These are phyloP conservation scores for Myxozyma nipponensis DNA, from an alignment of 805 yeast genomes.

Conservation along the genomic window DNA sequence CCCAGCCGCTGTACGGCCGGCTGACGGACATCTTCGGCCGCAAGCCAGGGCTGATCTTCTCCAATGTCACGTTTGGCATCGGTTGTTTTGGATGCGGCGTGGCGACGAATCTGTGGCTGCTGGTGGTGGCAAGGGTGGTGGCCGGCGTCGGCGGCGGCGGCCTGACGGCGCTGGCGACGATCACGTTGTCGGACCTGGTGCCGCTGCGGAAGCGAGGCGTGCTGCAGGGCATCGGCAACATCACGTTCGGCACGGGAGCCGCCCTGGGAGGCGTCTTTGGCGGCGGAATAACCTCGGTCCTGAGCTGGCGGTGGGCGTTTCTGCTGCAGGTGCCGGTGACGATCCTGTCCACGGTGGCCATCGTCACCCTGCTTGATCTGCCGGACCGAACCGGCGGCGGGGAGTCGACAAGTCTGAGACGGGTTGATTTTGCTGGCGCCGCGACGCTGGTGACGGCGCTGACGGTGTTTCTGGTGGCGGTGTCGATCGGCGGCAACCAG, in stretches of 20 bases:
- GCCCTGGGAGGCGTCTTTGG: conserved; percentile 50
- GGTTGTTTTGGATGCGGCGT: conserved; percentile 53
- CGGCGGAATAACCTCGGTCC: conserved; percentile 44
- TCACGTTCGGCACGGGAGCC: conserved; percentile 65
- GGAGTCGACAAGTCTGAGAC: conserved; percentile 10
- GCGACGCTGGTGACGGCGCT: conserved; percentile 54
- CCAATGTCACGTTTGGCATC: conserved; percentile 44
- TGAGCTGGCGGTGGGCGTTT: conserved; percentile 52
- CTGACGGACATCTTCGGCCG: conserved; percentile 57
- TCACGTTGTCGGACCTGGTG: conserved; percentile 63
- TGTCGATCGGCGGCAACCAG: conserved; percentile 62
- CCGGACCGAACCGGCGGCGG: conserved; percentile 41
- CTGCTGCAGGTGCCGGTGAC: conserved; percentile 40
- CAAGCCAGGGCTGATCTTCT: conserved; percentile 42
- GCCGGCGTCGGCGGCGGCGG: conserved; percentile 82
- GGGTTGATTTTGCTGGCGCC: conserved; percentile 68
- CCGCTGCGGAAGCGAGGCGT: conserved; percentile 64
- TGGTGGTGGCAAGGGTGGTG: conserved; percentile 48
- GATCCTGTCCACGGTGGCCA: conserved; percentile 62
- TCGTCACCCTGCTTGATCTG: conserved; percentile 55
- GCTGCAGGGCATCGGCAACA: conserved; percentile 65
- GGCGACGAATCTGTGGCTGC: conserved; percentile 24
- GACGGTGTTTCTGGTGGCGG: conserved; percentile 58
- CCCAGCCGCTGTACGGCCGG: conserved; percentile 74
- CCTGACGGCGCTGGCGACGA: conserved; percentile 60